Conservation (phyloP, 768 basidiomycete species). For the Mycena polygramma region DNA sequence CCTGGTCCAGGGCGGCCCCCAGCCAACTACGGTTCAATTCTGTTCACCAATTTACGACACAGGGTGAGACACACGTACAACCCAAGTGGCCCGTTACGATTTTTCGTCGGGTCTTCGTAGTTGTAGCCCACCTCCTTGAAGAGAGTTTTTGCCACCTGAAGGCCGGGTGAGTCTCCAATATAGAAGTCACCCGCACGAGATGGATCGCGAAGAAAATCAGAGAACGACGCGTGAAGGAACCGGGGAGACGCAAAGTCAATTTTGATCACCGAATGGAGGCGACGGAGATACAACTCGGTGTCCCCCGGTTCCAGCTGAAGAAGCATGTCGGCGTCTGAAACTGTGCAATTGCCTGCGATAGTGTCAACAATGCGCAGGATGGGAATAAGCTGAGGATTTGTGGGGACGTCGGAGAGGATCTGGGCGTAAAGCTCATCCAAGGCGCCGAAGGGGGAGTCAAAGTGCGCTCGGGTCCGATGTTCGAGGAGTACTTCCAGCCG, state of each 20-base stretch:
- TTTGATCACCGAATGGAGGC: slow-evolving; percentile 2
- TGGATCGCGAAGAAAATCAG: neutral
- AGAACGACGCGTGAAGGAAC: slow-evolving; percentile 15
- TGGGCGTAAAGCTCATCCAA: no score
- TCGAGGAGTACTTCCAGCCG: no score
- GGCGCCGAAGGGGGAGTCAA: no score
- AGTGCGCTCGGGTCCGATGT: no score
- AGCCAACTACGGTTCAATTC: no score
- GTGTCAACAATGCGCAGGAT: neutral
- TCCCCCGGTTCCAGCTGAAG: neutral
- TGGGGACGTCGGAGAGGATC: no score
- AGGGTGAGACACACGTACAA: neutral
- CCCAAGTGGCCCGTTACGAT: neutral
- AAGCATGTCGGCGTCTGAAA: neutral
- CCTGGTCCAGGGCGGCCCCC: neutral
- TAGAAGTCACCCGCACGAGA: neutral
- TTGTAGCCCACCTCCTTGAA: slow-evolving; percentile 1
- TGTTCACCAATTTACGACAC: no score
- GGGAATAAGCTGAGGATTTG: no score
- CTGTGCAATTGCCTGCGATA: neutral
- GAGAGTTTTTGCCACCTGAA: neutral
- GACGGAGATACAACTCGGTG: neutral
- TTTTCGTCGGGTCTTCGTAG: neutral
- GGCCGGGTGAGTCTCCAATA: neutral
- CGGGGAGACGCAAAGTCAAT: neutral